Evolutionary conservation across 805 yeast genomes (phyloP), one percentile per base, ranked within the genome.

Genomic region (Yamadazyma nakazawae): DNA sequence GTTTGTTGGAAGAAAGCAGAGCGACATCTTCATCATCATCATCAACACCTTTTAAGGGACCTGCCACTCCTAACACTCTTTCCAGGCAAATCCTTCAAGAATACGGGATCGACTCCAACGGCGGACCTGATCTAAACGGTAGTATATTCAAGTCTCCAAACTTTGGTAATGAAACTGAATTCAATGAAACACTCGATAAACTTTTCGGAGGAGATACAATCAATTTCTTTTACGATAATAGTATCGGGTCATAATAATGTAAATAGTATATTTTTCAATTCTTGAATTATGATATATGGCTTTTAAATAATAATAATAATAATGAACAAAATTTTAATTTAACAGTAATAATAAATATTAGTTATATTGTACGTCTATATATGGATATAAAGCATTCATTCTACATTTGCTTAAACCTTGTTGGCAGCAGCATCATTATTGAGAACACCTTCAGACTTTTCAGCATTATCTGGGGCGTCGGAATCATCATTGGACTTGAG

Each of bases 161-260:
- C 3, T 38, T 26, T 31, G 25, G n/a, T 25, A 21, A 32, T n/a
- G 50, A 50, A 17, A 41, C 52, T 28, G 50, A 45, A 5, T 45
- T 45, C 25, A 40, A 35, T 35, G 56, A 56, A 19, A 37, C 45
- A 3, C 45, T 62, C 10, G 53, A 52, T 24, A 47, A 49, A 8
- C 50, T 51, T 19, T 56, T 63, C 14, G 58, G 54, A 34, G 58
- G 54, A 34, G 52, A 65, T 46, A 47, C 50, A 11, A 74, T 75
- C 11, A 70, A 70, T 50, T 68, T 62, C 47, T 70, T 70, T 53
- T 68, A 58, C 40, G 76, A 70, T 46, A 67, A 67, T 39, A 66
- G 58, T 47, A 42, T 63, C 36, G 63, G 64, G 8, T 21, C 32
- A n/a, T 40, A 31, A n/a, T 40, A 31, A 34, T 41, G 44, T 41